Base-by-base conservation (phyloP, 441 rosid species). In the Bruguiera hainesii region DNA sequence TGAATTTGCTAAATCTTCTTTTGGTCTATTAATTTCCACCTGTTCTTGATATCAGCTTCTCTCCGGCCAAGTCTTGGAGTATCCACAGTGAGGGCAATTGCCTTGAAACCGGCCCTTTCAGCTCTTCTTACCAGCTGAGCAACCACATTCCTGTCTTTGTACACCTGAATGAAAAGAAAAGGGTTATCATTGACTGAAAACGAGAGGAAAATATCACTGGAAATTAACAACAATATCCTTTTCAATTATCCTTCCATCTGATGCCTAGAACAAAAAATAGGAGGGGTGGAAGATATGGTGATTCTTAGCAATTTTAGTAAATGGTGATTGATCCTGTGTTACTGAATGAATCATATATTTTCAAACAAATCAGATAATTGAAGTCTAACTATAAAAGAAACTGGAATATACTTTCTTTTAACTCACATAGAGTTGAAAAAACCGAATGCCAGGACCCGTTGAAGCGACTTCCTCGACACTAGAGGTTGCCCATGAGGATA, bases 31-130 rank as follows among this genome's bases (percentile, higher is more conserved):
- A 35, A 61, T 26, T 6, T 56, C 64, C 46, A 91, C 99, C 97
- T 86, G 84, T 92, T 95, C 84, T 90, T 95, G 81, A 95, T 95
- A 80, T 91, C 98, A 49, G 98, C 83, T 78, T 95, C 99, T 73
- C 99, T 83, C 20, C 98, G 96, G 42, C 99, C 99, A 29, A 95
- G 97, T 79, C 89, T 83, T 50, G 99, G 99, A 65, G 97, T 87
- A 71, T 95, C 99, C 39, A 89, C 98, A 19, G 99, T 95, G 52
- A 95, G 93, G 72, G 90, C 97, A 76, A 95, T 90, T 11, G 97
- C 98, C 81, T 86, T 91, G 80, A 90, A 95, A 64, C 98, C 98
- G 66, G 98, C 99, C 80, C 80, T 81, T 73, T 92, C 98, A 31
- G 99, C 99, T 80, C 99, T 83, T 73, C 84, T 86, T 60, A 95